Percentiles rank a stretch among this genome's conserved stretches.
Conservation (phyloP, 1,284 basidiomycete genomes). For the Cryptococcus jaspeensis region DNA sequence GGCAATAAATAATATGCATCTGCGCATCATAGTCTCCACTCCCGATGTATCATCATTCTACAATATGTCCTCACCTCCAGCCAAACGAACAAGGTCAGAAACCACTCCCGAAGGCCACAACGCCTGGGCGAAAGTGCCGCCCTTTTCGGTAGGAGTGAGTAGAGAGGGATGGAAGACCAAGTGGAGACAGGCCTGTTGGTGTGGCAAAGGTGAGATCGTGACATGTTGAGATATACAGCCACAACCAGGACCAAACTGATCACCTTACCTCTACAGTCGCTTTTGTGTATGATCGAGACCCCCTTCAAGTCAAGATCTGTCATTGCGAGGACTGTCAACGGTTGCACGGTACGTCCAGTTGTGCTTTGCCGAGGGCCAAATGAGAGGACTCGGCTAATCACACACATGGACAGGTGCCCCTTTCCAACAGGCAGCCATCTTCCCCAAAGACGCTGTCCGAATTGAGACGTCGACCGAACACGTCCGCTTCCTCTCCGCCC, state of each 20-base stretch:
- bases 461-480: slow-evolving; percentile 28
- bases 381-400: too few relatives aligned
- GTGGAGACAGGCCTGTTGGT: slow-evolving; percentile 38
- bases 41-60: not conserved
- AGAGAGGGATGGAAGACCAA: slow-evolving; percentile 31
- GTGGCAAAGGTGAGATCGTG: slow-evolving; percentile 29
- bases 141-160: slow-evolving; percentile 21
- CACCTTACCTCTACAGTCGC: too few relatives aligned
- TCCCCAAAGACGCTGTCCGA: slow-evolving; percentile 32
- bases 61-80: not conserved
- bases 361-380: too few relatives aligned
- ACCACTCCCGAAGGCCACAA: slow-evolving; percentile 6
- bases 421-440: slow-evolving; percentile 33
- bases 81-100: not conserved
- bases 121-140: slow-evolving; percentile 29
- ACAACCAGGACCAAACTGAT: too few relatives aligned
- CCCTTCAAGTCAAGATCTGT: slow-evolving; percentile 30
- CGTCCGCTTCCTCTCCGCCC: slow-evolving; percentile 34
- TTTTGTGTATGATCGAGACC: slow-evolving; percentile 9
- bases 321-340: slow-evolving; percentile 11
- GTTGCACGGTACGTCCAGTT: too few relatives aligned
- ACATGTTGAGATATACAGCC: not conserved
- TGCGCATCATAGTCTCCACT: not conserved
- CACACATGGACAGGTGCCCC: slow-evolving; percentile 26
- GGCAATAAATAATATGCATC: too few relatives aligned